phyloP scores from a whole-genome alignment of 371 early-diverging fungal species.

The Saksenaea oblongispora region DNA sequence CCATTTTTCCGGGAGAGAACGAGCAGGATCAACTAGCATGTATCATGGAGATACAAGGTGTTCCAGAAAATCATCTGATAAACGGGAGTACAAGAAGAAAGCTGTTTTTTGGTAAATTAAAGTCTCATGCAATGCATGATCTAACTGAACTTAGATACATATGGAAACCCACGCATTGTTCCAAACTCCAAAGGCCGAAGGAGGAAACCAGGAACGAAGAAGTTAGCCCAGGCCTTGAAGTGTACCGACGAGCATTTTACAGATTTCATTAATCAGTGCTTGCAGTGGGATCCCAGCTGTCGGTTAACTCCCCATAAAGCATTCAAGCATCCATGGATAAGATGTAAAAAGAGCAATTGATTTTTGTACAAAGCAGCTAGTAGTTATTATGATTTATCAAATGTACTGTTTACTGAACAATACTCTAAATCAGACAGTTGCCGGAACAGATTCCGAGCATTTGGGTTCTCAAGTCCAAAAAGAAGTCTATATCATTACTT shows the following conservation, averaged over 20 bases:
- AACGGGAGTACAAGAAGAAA: constrained; percentile 78
- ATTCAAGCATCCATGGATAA: constrained; percentile 73
- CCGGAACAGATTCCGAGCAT: too few relatives aligned
- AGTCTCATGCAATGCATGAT: constrained; percentile 4
- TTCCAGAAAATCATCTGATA: constrained; percentile 75
- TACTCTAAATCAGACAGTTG: neutral
- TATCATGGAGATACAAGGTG: constrained; percentile 91
- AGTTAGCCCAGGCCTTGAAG: constrained; percentile 69
- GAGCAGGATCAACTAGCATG: constrained; percentile 94
- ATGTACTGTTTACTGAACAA: neutral
- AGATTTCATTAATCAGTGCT: constrained; percentile 82
- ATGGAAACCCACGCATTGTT: constrained; percentile 66
- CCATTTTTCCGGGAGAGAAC: constrained; percentile 96
- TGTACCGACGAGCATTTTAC: constrained; percentile 72
- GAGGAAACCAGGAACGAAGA: constrained; percentile 73
- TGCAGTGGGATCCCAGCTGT: constrained; percentile 86
- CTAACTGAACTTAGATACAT: constrained; percentile 49
- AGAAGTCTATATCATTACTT: too few relatives aligned
- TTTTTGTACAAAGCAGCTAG: neutral
- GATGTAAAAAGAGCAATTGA: constrained; percentile 18
- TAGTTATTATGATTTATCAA: neutral
- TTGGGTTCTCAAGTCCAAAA: too few relatives aligned
- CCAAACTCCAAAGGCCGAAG: constrained; percentile 86
- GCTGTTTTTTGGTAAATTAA: constrained; percentile 79
- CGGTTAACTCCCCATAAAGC: constrained; percentile 85